Evolutionary conservation across 345 rosid species (phyloP).

Genomic region (Syzygium jambos): DNA sequence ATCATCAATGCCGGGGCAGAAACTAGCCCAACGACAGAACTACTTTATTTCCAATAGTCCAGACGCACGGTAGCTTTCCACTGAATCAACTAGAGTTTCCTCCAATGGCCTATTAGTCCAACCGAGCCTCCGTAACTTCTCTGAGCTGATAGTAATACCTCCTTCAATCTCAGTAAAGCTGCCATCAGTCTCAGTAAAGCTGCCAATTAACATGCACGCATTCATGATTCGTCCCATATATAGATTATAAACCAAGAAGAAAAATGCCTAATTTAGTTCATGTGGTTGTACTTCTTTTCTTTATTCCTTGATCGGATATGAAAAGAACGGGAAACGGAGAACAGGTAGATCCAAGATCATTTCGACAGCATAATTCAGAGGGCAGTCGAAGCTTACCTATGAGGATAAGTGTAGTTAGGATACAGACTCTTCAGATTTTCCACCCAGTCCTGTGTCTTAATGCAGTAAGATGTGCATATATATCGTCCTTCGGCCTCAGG

Average conservation of each 20-base stretch:
- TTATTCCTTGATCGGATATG: not conserved
- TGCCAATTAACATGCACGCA: not conserved
- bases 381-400: constrained; percentile 18
- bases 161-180: constrained; percentile 17
- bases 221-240: not conserved
- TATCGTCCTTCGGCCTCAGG: constrained; percentile 48
- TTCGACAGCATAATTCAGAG: not conserved
- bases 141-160: constrained; percentile 6
- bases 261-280: not conserved
- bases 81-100: constrained; percentile 24
- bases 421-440: constrained; percentile 42
- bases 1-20: not conserved
- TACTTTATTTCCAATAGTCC: constrained; percentile 10
- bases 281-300: not conserved
- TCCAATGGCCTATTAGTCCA: constrained; percentile 24
- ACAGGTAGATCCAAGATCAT: not conserved
- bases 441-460: constrained; percentile 18
- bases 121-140: constrained; percentile 19
- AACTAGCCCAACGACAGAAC: not conserved
- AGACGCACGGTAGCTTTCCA: constrained; percentile 16
- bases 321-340: not conserved
- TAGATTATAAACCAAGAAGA: not conserved
- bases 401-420: constrained; percentile 48
- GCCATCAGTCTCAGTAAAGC: constrained; percentile 13
- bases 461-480: constrained; percentile 29